Conservation (phyloP, 2,329 filamentous ascomycete genomes). For the Aspergillus felis region DNA sequence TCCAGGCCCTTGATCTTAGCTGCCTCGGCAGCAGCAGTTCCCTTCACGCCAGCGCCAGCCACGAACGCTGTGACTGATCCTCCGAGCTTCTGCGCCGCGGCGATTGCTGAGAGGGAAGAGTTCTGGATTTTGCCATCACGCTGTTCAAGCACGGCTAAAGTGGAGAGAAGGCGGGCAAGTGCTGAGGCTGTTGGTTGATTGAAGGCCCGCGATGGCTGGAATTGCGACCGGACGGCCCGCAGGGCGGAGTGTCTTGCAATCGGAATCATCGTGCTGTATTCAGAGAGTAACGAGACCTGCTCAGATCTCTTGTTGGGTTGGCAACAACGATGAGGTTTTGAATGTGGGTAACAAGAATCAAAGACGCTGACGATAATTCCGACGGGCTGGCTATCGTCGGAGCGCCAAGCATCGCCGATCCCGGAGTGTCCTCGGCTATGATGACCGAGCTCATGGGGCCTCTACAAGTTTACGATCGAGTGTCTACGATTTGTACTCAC, state of each 20-base stretch:
- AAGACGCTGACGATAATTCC: slow-evolving; percentile 1
- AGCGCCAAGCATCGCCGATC: slow-evolving; percentile 31
- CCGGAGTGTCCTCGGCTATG: slow-evolving; percentile 33
- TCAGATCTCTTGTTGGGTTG: slow-evolving; percentile 3
- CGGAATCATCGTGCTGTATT: slow-evolving; percentile 26
- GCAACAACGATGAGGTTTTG: slow-evolving; percentile 3
- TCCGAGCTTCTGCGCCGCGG: slow-evolving; percentile 81
- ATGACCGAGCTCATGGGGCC: neutral
- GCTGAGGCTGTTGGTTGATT: slow-evolving; percentile 51
- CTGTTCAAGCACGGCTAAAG: slow-evolving; percentile 89
- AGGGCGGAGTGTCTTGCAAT: slow-evolving; percentile 39
- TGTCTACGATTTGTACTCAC: neutral
- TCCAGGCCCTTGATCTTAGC: slow-evolving; percentile 87
- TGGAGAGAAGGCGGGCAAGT: slow-evolving; percentile 71
- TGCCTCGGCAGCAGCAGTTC: slow-evolving; percentile 70
- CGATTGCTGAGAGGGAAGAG: slow-evolving; percentile 78
- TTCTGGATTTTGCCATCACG: slow-evolving; percentile 80
- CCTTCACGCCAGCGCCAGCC: slow-evolving; percentile 73
- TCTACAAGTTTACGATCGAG: neutral
- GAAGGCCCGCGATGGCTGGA: slow-evolving; percentile 37
- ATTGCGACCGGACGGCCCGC: slow-evolving; percentile 44
- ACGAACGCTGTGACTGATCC: slow-evolving; percentile 83
- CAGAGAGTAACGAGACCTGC: slow-evolving; percentile 4
- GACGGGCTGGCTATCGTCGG: slow-evolving; percentile 31
- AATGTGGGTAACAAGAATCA: neutral